Base-by-base conservation (phyloP, 306 rosid species). In the Malus orientalis region DNA sequence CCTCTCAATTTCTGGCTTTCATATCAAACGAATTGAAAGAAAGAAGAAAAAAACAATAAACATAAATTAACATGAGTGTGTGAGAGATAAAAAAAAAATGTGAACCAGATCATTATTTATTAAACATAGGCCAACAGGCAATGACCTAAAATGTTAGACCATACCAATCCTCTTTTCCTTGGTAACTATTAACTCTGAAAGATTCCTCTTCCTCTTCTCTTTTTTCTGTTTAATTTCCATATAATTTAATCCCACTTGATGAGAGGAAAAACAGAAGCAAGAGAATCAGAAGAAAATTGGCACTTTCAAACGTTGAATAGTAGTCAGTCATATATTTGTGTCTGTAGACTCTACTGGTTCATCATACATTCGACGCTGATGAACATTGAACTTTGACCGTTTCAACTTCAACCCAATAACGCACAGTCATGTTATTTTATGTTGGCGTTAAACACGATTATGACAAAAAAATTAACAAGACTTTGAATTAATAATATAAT, bases 301-400 rank as follows among this genome's bases (percentile, higher is more conserved):
- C 38, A 57, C n/a, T 36, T 47, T 66, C 55, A 38, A 18, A 13
- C 8, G 54, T 11, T 6, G 32, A 45, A 10, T 13, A 22, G 4
- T 27, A 42, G 47, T 40, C 66, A 25, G 15, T 45, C 2, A 1
- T 58, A 36, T 14, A n/a, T n/a, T 20, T 38, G n/a, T 25, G n/a
- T 65, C 10, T 15, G 38, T 38, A n/a, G 29, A 57, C 62, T 57
- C 6, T 16, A 25, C 14, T 38, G 30, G 15, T 54, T 55, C 78
- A 23, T 64, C 19, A 10, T 49, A 5, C 14, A 38, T 58, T 79
- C 79, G 36, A 20, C 66, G 67, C 77, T 19, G 22, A 76, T 66
- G 74, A 65, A 57, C 29, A 45, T 59, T 58, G 78, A 76, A 78
- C 75, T 18, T 49, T 32, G 75, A 81, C 70, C 14, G 1, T 33